Base-by-base conservation (phyloP, 208 protist genomes). In the Leishmania arabica region DNA sequence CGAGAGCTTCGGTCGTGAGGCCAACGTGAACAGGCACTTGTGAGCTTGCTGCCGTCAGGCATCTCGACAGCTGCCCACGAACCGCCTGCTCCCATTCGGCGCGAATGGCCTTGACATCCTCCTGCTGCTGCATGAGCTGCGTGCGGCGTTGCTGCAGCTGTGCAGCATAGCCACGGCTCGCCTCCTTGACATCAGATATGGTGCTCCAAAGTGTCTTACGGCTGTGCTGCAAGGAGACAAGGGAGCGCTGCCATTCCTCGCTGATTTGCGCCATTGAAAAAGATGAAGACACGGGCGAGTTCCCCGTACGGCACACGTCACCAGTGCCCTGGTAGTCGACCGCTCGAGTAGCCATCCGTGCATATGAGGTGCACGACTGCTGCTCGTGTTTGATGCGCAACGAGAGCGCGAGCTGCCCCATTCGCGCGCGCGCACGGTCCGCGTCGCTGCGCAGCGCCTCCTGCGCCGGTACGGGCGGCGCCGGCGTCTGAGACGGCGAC, bases 31-130 rank as follows among this genome's bases (percentile, higher is more conserved):
- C 24, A 19, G 82, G 78, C 56, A 86, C 72, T 6, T 73, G 19
- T 2, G 82, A 15, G 47, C 60, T 72, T 11, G 73, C 37, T 49
- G 53, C 24, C 1, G 82, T 82, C 7, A 86, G 56, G 74, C 82
- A 82, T 1, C 49, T 51, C n/a, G 82, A 80, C 54, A 86, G 78
- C 66, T 86, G 65, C 27, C 56, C 9, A 6, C 82, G 82, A 42
- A 80, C 42, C 8, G 42, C 34, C 47, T 65, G 49, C 66, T 86
- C 82, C 82, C 82, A 86, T 8, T 78, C 77, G 1, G 49, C 42
- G 3, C 82, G 73, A 66, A 82, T 40, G 0, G 37, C 27, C 27
- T 51, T 71, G 51, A 76, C 74, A 8, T 21, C 11, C 5, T 82
- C 78, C 7, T 68, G 82, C 42, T 79, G 78, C 73, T 76, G 60